Percentiles rank a stretch among this genome's conserved stretches.
Evolutionary conservation across 1,284 basidiomycete species (phyloP).

Genomic region (Leccinum angustisporum): DNA sequence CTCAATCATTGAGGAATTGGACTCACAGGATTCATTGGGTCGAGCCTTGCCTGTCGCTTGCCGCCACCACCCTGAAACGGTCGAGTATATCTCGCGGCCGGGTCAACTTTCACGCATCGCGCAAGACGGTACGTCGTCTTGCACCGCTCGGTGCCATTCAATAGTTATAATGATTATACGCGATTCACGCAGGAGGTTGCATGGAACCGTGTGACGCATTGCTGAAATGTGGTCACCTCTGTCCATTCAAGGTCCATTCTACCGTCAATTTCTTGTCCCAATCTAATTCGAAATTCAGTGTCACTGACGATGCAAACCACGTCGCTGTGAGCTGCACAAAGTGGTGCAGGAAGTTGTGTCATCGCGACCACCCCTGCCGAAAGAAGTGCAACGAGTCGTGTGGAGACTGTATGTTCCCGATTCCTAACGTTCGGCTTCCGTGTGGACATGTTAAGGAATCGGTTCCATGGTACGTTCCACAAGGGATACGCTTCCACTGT

Average conservation of each 20-base stretch:
- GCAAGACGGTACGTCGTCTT: constrained; percentile 49
- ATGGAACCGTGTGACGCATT: constrained; percentile 52
- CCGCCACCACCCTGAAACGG: constrained; percentile 50
- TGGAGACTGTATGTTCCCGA: constrained; percentile 53
- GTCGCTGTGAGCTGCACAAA: constrained; percentile 49
- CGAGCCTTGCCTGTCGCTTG: constrained; percentile 55
- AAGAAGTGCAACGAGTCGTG: constrained; percentile 55
- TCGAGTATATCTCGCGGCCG: constrained; percentile 47
- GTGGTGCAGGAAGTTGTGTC: constrained; percentile 53
- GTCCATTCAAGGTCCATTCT: constrained; percentile 52
- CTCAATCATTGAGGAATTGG: constrained; percentile 55
- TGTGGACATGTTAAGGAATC: constrained; percentile 57
- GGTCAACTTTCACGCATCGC: constrained; percentile 52
- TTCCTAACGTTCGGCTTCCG: constrained; percentile 52
- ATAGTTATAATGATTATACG: neutral
- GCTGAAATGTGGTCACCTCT: constrained; percentile 70
- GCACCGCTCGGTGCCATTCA: neutral
- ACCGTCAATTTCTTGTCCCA: neutral
- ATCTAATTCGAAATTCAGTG: constrained; percentile 44
- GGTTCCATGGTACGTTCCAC: constrained; percentile 52
- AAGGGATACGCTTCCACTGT: neutral
- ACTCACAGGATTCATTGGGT: constrained; percentile 47
- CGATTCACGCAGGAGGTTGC: constrained; percentile 54
- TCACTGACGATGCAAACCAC: constrained; percentile 64
- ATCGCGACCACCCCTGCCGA: constrained; percentile 59